Percentiles rank a stretch among this genome's conserved stretches.
Evolutionary conservation across 2,329 filamentous ascomycete species (phyloP).

Genomic region (Alternaria sp.): DNA sequence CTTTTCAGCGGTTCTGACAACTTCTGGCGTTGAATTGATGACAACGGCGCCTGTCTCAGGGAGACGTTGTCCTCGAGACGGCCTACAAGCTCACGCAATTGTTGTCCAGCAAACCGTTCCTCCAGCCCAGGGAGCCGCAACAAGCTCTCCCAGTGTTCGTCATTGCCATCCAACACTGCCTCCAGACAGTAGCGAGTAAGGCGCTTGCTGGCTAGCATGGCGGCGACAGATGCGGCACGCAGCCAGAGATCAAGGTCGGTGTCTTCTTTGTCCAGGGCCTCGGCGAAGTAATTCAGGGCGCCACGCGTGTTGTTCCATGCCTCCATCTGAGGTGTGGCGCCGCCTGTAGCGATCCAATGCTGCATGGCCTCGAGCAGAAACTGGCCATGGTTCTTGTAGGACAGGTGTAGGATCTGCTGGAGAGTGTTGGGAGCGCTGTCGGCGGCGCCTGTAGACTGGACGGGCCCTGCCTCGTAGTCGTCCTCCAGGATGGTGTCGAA

Average conservation of each 20-base stretch:
- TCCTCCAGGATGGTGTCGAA: conserved; percentile 54
- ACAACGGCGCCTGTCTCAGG: conserved; percentile 60
- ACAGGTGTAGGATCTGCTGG: conserved; percentile 88
- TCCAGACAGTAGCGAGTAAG: conserved; percentile 69
- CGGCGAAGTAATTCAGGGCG: conserved; percentile 64
- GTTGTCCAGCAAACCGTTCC: conserved; percentile 50
- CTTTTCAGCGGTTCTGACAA: conserved; percentile 62
- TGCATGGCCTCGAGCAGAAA: conserved; percentile 81
- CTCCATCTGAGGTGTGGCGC: conserved; percentile 47
- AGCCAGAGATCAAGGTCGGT: conserved; percentile 71
- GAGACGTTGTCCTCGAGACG: conserved; percentile 65
- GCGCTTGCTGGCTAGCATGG: conserved; percentile 65
- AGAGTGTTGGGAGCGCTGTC: conserved; percentile 82
- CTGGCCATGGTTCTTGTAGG: conserved; percentile 95
- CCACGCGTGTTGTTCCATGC: conserved; percentile 34
- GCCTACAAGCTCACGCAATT: conserved; percentile 55
- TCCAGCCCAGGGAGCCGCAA: conserved; percentile 63
- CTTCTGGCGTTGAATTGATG: conserved; percentile 59
- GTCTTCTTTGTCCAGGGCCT: conserved; percentile 71
- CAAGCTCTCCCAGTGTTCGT: conserved; percentile 63
- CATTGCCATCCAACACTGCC: conserved; percentile 68
- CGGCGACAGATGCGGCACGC: conserved; percentile 65
- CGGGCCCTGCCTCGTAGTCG: conserved; percentile 50
- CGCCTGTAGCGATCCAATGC: conserved; percentile 54
- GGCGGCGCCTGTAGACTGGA: conserved; percentile 65